These are phyloP conservation scores for Lasiodiplodia citricola DNA, from an alignment of 2,329 filamentous ascomycete species.

Conservation along the genomic window DNA sequence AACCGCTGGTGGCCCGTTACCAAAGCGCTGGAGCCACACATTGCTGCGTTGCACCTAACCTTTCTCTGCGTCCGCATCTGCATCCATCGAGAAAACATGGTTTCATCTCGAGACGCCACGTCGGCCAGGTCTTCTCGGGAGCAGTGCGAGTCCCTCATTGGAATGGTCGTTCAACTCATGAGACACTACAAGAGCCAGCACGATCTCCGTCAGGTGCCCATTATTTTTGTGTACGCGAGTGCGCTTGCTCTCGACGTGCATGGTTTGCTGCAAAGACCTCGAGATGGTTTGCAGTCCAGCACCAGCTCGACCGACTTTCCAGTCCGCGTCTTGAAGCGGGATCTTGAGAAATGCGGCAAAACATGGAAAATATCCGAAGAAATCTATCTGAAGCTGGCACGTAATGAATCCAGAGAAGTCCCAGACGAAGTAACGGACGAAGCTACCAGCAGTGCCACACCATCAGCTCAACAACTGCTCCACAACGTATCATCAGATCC, in stretches of 20 bases:
- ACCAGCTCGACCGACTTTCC: background rate
- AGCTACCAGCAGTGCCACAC: no score
- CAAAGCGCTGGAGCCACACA: background rate
- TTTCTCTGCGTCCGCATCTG: background rate
- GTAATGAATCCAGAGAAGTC: background rate
- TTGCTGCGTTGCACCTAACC: background rate
- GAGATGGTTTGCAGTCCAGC: background rate
- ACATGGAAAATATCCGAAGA: background rate
- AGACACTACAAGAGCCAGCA: background rate
- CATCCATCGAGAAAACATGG: background rate
- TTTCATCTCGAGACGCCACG: background rate
- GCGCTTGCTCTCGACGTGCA: background rate
- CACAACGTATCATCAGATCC: background rate
- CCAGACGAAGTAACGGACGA: no score
- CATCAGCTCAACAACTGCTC: background rate
- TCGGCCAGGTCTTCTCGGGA: background rate
- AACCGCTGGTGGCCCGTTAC: background rate
- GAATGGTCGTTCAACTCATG: background rate
- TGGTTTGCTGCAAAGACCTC: background rate
- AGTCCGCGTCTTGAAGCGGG: background rate
- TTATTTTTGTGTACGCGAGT: conserved; percentile 1
- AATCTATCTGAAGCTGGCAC: background rate
- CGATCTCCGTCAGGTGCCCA: background rate
- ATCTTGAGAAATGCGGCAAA: background rate
- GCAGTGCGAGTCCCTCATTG: background rate